Evolutionary conservation across 441 rosid genomes (phyloP), one percentile per base, ranked within the genome.

Genomic region (Mallotus repandus): DNA sequence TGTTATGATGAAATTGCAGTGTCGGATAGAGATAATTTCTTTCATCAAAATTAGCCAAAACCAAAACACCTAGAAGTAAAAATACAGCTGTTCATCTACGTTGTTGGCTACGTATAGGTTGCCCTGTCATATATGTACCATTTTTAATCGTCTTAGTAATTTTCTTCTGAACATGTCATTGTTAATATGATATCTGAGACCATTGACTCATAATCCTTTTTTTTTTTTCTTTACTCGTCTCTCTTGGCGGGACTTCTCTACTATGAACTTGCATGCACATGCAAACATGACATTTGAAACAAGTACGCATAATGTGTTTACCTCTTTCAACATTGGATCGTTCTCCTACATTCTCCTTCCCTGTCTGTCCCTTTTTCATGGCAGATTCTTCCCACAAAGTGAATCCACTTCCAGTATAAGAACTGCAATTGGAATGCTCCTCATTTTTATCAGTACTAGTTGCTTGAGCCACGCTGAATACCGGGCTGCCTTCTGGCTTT

Each of bases 321-420:
- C 99, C 99, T 88, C 79, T 83, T n/a, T 70, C 75, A 79, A 68
- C 41, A 60, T 63, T 74, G 70, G 89, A 67, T 78, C 81, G 84
- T 57, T 84, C 90, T 46, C 75, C 82, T 21, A 63, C 76, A 82
- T 90, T 89, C 94, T 93, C 97, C 90, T 89, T 90, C 93, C 91
- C 89, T 80, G 92, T 85, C 95, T 91, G 85, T 93, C 98, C 99
- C 94, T 85, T 91, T 63, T 91, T 89, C 59, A 74, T 82, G 3
- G 83, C 79, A 79, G 97, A 87, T 81, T 89, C 92, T 75, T 86
- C 96, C 96, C 96, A 87, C 21, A 89, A 63, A 52, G 86, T 81
- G 81, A 92, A 90, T 15, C 96, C 91, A 71, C 91, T 86, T 13
- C 81, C 89, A 0, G 82, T 78, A 50, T 88, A 88, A 11, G 92